phyloP scores from a whole-genome alignment of 2,329 filamentous ascomycete species.

The Beauveria pseudobassiana region DNA sequence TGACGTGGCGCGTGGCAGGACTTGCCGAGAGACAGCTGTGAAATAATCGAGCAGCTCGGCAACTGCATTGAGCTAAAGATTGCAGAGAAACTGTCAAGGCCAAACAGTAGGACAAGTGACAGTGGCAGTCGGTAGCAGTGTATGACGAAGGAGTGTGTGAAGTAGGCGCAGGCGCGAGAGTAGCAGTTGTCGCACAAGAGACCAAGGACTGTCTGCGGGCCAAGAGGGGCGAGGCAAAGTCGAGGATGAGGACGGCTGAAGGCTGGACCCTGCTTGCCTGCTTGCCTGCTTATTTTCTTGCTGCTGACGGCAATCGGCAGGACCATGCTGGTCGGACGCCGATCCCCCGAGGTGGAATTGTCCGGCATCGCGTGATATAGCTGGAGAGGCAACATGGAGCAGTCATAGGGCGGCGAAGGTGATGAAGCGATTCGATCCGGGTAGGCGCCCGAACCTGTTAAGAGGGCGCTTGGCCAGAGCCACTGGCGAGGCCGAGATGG shows the following conservation, averaged over 20 bases:
- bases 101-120: not conserved
- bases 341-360: not conserved
- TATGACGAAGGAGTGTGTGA: not conserved
- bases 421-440: not conserved
- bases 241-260: not conserved
- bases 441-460: not conserved
- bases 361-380: not conserved
- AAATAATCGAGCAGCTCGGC: too few species aligned
- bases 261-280: not conserved
- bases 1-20: not conserved
- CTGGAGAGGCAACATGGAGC: not conserved
- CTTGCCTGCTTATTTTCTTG: not conserved
- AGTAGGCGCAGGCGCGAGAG: not conserved
- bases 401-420: not conserved
- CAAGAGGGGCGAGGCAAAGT: not conserved
- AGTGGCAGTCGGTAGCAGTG: not conserved
- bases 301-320: slow-evolving; percentile 2
- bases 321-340: slow-evolving; percentile 1
- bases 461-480: not conserved
- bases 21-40: not conserved
- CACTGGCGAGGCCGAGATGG: not conserved
- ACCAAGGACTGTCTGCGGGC: not conserved
- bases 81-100: not conserved
- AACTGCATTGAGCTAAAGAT: not conserved
- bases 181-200: not conserved